These are phyloP conservation scores for Alternaria consortialis DNA, from an alignment of 2,329 filamentous ascomycete species.

Conservation along the genomic window DNA sequence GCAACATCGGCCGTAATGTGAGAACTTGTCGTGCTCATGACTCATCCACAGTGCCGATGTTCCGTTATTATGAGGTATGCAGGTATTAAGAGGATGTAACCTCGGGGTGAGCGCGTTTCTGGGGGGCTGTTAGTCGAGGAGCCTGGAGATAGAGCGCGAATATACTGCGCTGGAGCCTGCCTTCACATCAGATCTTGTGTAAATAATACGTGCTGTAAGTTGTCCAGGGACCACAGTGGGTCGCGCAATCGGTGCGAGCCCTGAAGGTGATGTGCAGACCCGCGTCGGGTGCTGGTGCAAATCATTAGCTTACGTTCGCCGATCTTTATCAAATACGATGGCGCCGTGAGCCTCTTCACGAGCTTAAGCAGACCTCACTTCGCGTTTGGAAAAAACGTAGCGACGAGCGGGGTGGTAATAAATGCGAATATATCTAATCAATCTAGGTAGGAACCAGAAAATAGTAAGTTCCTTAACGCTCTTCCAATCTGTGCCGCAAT, in stretches of 20 bases:
- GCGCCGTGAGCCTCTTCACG: slow-evolving; percentile 2
- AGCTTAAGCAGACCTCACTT: slow-evolving; percentile 8
- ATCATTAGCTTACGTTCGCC: slow-evolving; percentile 13
- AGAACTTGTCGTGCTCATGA: background rate
- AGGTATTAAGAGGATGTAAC: background rate
- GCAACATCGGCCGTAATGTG: background rate
- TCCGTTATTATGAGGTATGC: background rate
- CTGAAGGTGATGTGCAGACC: slow-evolving; percentile 2
- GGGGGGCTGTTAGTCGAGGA: background rate
- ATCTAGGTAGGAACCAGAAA: background rate
- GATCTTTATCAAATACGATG: slow-evolving; percentile 17
- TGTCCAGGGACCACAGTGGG: background rate
- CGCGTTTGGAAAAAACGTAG: background rate
- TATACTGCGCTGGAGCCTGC: background rate
- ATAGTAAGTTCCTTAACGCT: background rate
- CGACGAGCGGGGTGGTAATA: background rate
- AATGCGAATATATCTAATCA: background rate
- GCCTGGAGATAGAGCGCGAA: background rate
- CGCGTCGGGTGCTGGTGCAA: slow-evolving; percentile 5
- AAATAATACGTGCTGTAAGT: background rate
- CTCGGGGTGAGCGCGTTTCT: background rate
- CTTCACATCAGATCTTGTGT: background rate
- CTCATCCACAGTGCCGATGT: background rate
- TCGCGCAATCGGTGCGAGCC: slow-evolving; percentile 1
- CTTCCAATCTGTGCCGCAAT: background rate